Evolutionary conservation across 345 rosid species (phyloP), one percentile per base, ranked within the genome.

Genomic region (Eucalyptus erythrocorys): DNA sequence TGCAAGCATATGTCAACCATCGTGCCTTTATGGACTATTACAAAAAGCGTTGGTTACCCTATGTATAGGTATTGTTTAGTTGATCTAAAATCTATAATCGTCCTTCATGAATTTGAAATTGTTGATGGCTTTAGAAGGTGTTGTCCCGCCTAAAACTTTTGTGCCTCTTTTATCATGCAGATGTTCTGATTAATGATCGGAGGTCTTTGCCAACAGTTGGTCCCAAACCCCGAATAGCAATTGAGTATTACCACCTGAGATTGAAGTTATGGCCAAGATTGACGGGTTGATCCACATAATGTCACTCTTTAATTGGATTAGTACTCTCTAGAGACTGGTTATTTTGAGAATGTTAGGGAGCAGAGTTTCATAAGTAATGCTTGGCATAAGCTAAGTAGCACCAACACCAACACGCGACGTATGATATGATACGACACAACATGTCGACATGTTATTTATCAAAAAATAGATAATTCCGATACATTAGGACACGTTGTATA

Each of bases 1-100:
- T 87, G 91, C 92, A 93, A 90, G 87, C 92, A 53, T 94, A 90
- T 89, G 91, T 93, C 55, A 93, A 94, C 66, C 95, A 94, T 45
- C 55, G 87, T 81, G 84, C 88, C 49, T 94, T 94, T 43, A 89
- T 94, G 88, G 92, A 93, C 86, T 91, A 91, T 91, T 27, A 30
- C 71, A 30, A 17, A 6, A 32, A 61, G 26, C 0, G 34, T 14
- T 61, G 32, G 32, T 59, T 59, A 27, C 4, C 16, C 32, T 2
- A 0, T 48, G 1, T 61, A 61, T 61, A 61, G 71, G 71, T 61
- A 61, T 30, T 26, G 15, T 59, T 59, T 59, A 30, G 9, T 61
- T 30, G 27, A 61, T n/a, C 34, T 59, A 27, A 3, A 12, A 4
- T 61, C 71, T 30, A 61, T 30, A 61, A 61, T 30, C 3, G 19